Evolutionary conservation across 495 filamentous ascomycete genomes (phyloP).

Genomic region (Podospora comata): DNA sequence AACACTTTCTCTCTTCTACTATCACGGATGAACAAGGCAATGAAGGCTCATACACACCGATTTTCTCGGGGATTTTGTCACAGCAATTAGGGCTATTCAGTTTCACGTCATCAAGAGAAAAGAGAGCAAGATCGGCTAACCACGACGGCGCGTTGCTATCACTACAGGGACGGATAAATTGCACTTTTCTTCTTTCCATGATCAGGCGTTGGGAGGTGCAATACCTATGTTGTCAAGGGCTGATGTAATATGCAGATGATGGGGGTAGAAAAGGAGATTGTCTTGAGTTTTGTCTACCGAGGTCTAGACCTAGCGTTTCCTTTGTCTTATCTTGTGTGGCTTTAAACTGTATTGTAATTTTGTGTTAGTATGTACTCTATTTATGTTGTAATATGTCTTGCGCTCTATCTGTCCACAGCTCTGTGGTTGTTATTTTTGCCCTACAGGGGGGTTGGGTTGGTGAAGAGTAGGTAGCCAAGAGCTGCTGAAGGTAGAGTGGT

Average conservation of each 20-base stretch:
- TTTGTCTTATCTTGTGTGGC: background rate
- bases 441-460: background rate
- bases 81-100: background rate
- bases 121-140: background rate
- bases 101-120: background rate
- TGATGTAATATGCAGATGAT: background rate
- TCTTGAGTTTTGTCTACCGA: background rate
- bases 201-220: background rate
- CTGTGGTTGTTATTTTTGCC: background rate
- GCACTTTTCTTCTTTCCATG: background rate
- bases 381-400: background rate
- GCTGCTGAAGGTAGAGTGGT: background rate
- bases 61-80: background rate
- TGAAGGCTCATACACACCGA: conserved; percentile 15
- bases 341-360: background rate
- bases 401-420: background rate
- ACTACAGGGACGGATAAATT: background rate
- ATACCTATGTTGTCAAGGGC: background rate
- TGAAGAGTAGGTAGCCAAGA: too few species aligned
- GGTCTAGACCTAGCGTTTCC: background rate
- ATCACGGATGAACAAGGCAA: background rate
- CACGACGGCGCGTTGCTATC: background rate
- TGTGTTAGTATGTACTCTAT: background rate
- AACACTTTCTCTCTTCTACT: background rate
- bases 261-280: background rate